These are phyloP conservation scores for Letharia lupina DNA, from an alignment of 495 filamentous ascomycete species.

Conservation along the genomic window DNA sequence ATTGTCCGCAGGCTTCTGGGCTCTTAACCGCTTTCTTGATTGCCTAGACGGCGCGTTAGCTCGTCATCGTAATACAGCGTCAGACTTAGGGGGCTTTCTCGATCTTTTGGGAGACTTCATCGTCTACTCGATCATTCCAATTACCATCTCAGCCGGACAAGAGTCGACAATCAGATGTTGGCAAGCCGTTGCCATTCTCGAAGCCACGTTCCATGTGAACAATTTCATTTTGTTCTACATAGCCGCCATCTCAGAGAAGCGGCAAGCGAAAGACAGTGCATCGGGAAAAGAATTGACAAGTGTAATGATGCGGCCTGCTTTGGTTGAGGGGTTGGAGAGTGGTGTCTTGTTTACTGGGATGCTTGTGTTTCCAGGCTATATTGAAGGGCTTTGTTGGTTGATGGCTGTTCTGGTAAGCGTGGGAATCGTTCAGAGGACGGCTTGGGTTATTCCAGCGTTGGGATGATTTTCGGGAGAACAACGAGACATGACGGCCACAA, in stretches of 20 bases:
- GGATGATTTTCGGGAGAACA: not conserved
- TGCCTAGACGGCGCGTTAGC: slow-evolving; percentile 31
- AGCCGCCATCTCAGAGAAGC: slow-evolving; percentile 19
- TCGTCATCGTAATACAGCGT: slow-evolving; percentile 21
- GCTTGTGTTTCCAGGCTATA: slow-evolving; percentile 24
- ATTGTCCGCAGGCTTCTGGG: slow-evolving; percentile 23
- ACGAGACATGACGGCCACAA: no score
- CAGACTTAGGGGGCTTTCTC: slow-evolving; percentile 31
- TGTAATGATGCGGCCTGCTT: slow-evolving; percentile 31
- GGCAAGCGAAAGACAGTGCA: not conserved
- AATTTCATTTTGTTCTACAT: slow-evolving; percentile 35
- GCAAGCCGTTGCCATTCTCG: slow-evolving; percentile 25
- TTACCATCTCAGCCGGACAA: slow-evolving; percentile 17
- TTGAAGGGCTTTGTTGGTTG: slow-evolving; percentile 19
- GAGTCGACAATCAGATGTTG: slow-evolving; percentile 10
- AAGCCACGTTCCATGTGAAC: slow-evolving; percentile 31
- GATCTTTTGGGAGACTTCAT: slow-evolving; percentile 32
- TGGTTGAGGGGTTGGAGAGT: slow-evolving; percentile 31
- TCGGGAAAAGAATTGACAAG: slow-evolving; percentile 32
- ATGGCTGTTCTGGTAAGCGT: slow-evolving; percentile 24
- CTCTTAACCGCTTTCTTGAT: slow-evolving; percentile 29
- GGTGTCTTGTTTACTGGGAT: slow-evolving; percentile 31
- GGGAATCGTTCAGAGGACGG: slow-evolving; percentile 25
- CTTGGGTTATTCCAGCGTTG: slow-evolving; percentile 13
- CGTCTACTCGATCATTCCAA: slow-evolving; percentile 30